Conservation (phyloP, 2,329 filamentous ascomycete genomes). For the Colletotrichum costaricense region DNA sequence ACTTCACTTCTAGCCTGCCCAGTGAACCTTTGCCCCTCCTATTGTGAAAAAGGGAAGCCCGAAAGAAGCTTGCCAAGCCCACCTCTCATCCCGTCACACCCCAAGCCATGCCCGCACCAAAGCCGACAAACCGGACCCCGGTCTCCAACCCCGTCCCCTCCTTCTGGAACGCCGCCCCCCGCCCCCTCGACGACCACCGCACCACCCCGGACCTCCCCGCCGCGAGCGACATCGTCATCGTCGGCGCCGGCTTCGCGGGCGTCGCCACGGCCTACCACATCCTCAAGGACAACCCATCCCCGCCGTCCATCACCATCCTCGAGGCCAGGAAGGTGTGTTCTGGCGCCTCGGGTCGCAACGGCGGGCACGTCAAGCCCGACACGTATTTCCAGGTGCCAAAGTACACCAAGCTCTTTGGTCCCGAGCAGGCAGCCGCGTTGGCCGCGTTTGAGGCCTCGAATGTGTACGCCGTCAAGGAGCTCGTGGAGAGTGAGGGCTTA, state of each 20-base stretch:
- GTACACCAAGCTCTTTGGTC: conserved; percentile 37
- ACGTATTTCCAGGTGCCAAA: conserved; percentile 37
- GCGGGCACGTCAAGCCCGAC: conserved; percentile 38
- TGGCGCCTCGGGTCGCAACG: conserved; percentile 50
- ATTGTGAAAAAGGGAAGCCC: no score
- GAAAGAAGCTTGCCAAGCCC: neutral
- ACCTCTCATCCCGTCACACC: neutral
- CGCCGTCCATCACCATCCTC: conserved; percentile 44
- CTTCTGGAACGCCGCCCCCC: conserved; percentile 50
- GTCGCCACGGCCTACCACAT: conserved; percentile 55
- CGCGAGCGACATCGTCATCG: conserved; percentile 55
- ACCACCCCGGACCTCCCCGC: conserved; percentile 50
- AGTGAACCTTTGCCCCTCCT: neutral
- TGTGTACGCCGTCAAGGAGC: no score
- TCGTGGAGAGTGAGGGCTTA: no score
- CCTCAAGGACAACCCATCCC: conserved; percentile 34
- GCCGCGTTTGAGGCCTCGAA: no score
- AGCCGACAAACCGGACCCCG: conserved; percentile 27
- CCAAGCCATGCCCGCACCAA: neutral
- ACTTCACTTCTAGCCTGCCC: neutral
- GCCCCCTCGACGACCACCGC: conserved; percentile 50
- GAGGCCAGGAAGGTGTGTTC: conserved; percentile 50
- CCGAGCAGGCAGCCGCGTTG: conserved; percentile 25
- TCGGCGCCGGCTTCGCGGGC: conserved; percentile 61
- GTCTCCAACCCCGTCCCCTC: conserved; percentile 42